Evolutionary conservation across 768 basidiomycete genomes (phyloP).

Genomic region (Mycena latifolia): DNA sequence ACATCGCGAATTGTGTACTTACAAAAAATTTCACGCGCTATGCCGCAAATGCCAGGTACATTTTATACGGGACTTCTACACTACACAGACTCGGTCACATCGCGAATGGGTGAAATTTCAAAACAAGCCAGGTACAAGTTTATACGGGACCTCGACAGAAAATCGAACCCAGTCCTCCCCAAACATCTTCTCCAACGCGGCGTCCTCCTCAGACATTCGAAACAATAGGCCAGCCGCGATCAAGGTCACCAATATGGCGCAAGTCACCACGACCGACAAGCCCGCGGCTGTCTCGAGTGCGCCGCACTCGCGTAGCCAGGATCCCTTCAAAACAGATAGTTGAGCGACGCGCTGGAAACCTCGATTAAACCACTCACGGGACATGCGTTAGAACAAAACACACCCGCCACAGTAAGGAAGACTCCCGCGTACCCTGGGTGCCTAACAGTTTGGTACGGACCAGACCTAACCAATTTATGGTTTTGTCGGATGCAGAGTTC

Average conservation of each 20-base stretch:
- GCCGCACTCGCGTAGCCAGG: conserved; percentile 60
- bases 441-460: conserved; percentile 61
- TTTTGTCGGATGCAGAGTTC: conserved; percentile 61
- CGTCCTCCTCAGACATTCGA: conserved; percentile 61
- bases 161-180: conserved; percentile 58
- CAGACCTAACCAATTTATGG: conserved; percentile 60
- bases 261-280: conserved; percentile 41
- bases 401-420: conserved; percentile 49
- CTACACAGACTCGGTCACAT: no score
- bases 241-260: conserved; percentile 43
- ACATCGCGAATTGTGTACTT: no score
- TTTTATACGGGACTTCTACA: no score
- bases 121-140: conserved; percentile 61
- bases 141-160: conserved; percentile 60
- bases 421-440: conserved; percentile 66
- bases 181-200: conserved; percentile 53
- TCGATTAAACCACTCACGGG: conserved; percentile 42
- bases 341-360: conserved; percentile 7
- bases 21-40: no score
- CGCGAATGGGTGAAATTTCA: conserved; percentile 35
- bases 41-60: no score
- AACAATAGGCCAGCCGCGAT: conserved; percentile 51
- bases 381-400: conserved; percentile 50
- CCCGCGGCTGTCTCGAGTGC: conserved; percentile 49
- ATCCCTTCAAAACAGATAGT: conserved; percentile 48